Percentiles rank a stretch among this genome's conserved stretches.
Conservation (phyloP, 768 basidiomycete genomes). For the Leccinum longicurvipes region DNA sequence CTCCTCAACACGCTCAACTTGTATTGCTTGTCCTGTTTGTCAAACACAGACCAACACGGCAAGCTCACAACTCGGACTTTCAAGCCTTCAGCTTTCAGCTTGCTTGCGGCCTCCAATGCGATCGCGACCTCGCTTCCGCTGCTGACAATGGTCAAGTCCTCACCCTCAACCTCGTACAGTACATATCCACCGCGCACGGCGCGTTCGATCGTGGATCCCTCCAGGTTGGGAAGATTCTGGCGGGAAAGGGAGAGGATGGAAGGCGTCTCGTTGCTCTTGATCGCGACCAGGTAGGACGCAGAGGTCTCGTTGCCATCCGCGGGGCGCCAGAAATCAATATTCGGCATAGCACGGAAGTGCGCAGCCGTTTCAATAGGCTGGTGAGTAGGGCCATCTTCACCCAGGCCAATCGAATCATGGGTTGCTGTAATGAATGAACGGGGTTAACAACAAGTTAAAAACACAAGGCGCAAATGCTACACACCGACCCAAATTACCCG, state of each 20-base stretch:
- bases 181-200: slow-evolving; percentile 88
- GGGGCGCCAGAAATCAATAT: slow-evolving; percentile 89
- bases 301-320: slow-evolving; percentile 98
- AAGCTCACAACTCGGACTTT: slow-evolving; percentile 82
- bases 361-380: slow-evolving; percentile 90
- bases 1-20: slow-evolving; percentile 80
- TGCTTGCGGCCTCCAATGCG: slow-evolving; percentile 80
- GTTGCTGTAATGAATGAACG: slow-evolving; percentile 52
- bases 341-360: slow-evolving; percentile 86
- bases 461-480: slow-evolving; percentile 26
- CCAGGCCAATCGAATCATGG: slow-evolving; percentile 91
- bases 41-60: slow-evolving; percentile 88
- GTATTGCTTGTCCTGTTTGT: slow-evolving; percentile 78
- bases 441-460: not conserved
- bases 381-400: slow-evolving; percentile 95
- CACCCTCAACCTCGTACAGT: slow-evolving; percentile 68
- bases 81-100: slow-evolving; percentile 73
- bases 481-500: slow-evolving; percentile 92
- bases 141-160: slow-evolving; percentile 87
- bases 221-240: slow-evolving; percentile 92
- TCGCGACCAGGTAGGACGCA: slow-evolving; percentile 79
- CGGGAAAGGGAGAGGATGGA: slow-evolving; percentile 81
- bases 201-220: slow-evolving; percentile 79
- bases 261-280: slow-evolving; percentile 73
- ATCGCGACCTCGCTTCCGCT: slow-evolving; percentile 88